Base-by-base conservation (phyloP, 352 stramenopile species). In the Achlya hypogyna region DNA sequence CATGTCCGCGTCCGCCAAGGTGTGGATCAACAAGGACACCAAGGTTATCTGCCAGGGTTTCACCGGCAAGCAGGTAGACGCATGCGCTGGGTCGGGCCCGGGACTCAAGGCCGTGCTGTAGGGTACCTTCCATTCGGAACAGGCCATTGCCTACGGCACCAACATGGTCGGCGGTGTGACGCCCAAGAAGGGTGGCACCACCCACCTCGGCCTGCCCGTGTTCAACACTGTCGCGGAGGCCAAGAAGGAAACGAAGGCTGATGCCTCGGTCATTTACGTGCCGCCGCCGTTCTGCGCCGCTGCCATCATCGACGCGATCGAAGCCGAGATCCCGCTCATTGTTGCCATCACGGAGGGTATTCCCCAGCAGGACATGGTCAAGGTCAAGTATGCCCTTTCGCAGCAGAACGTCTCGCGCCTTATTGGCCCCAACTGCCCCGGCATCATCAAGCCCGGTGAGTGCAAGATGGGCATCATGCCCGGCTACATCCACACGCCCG, bases 381-480 rank as follows among this genome's bases (percentile, higher is more conserved):
- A 94, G 76, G 85, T 98, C 72, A 99, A 99, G 82, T 93, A 95
- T 75, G 86, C 96, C 72, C 74, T 99, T 63, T 83, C 86, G 62
- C 83, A 88, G 62, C 95, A 99, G 74, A 95, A 75, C 68, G 93
- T 79, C 42, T 99, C 97, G 62, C 86, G 97, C 47, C 84, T 99
- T 34, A 99, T 99, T 72, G 97, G 97, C 38, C 97, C 97, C 49
- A 99, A 99, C 86, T 99, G 97, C 85, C 97, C 97, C 34, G 97
- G 97, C 70, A 99, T 99, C 74, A 99, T 99, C 87, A 99, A 99
- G 84, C 96, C 97, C 0, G 96, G 96, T 51, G 97, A 99, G 83
- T 99, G 95, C 77, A 99, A 99, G 81, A 99, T 99, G 82, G 97
- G 97, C 63, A 99, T 99, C 81, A 99, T 99, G 97, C 97, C 97